These are phyloP conservation scores for Acanthamoeba divionensis DNA, from an alignment of 208 protist genomes.

Conservation along the genomic window DNA sequence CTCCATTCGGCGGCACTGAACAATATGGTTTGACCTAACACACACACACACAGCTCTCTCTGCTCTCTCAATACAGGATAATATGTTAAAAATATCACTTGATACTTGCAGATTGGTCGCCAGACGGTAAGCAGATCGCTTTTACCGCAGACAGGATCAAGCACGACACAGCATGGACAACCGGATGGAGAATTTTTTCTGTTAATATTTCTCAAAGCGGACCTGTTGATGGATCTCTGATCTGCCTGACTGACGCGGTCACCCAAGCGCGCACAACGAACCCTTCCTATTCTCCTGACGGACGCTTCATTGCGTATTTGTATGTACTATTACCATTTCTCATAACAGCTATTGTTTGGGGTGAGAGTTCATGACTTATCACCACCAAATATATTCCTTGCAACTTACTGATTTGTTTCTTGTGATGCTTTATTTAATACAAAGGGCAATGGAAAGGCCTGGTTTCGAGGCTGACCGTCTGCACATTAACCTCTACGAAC, in stretches of 20 bases:
- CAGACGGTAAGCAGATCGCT: constrained; percentile 47
- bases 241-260: background rate
- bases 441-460: constrained; percentile 44
- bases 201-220: background rate
- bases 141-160: constrained; percentile 40
- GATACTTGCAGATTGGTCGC: background rate
- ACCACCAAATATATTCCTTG: too few relatives aligned
- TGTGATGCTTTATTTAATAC: background rate
- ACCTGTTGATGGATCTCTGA: background rate
- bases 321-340: background rate
- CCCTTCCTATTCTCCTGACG: constrained; percentile 46
- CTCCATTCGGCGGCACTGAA: constrained; percentile 47
- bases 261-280: constrained; percentile 48
- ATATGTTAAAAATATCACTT: too few relatives aligned
- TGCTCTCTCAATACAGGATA: too few relatives aligned
- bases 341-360: too few relatives aligned
- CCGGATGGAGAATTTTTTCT: constrained; percentile 48
- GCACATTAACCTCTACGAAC: constrained; percentile 42
- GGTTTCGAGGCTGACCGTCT: constrained; percentile 43
- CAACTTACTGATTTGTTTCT: too few relatives aligned
- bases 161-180: constrained; percentile 33
- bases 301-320: background rate
- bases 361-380: too few relatives aligned
- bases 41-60: background rate
- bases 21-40: background rate